Evolutionary conservation across 164 flowering plant species (phyloP).

Genomic region (Taxillus chinensis): DNA sequence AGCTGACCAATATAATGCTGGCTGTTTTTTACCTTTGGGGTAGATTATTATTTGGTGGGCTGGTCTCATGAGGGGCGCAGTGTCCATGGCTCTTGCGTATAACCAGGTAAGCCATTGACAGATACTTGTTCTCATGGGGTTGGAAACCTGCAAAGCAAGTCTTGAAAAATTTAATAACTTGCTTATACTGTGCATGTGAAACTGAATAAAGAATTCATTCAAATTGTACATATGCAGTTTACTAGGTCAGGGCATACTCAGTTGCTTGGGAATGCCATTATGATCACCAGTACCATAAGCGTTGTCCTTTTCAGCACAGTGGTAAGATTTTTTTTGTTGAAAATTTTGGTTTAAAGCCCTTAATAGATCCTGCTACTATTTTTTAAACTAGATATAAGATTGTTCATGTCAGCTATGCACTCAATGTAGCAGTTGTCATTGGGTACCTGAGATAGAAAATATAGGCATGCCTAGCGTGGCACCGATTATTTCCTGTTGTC

Average conservation of each 20-base stretch:
- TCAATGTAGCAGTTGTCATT: not conserved
- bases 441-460: not conserved
- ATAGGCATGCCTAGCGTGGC: too few relatives aligned
- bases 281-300: constrained; percentile 52
- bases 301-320: constrained; percentile 50
- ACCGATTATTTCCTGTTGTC: not conserved
- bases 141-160: too few relatives aligned
- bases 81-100: constrained; percentile 45
- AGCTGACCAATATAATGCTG: not conserved
- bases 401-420: not conserved
- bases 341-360: not conserved
- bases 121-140: not conserved
- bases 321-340: constrained; percentile 22
- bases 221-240: constrained; percentile 24
- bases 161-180: not conserved
- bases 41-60: constrained; percentile 48
- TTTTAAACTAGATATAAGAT: not conserved
- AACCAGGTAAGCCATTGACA: constrained; percentile 26
- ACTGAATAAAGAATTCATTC: not conserved
- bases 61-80: constrained; percentile 60
- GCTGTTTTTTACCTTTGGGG: constrained; percentile 1
- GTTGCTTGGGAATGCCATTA: constrained; percentile 32
- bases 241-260: constrained; percentile 43
- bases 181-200: not conserved
- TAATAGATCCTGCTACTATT: not conserved